phyloP scores from a whole-genome alignment of 169 alveolate genomes.

The Pseudocohnilembus persalinus region DNA sequence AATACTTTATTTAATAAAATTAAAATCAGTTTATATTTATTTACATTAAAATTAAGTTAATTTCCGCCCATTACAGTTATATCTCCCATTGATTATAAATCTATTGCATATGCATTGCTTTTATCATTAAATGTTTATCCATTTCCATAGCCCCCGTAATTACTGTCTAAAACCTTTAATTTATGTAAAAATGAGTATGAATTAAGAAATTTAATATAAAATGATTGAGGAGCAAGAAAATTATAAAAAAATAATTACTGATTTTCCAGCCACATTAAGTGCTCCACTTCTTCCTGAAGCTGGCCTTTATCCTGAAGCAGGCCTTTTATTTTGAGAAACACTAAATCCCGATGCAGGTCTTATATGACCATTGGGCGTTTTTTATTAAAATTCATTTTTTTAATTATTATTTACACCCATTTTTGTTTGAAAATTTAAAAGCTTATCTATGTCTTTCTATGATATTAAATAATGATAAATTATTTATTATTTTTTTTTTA shows the following conservation, averaged over 20 bases:
- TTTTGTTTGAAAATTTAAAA: not conserved
- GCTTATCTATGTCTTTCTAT: not conserved
- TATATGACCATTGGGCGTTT: not conserved
- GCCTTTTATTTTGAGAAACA: not conserved
- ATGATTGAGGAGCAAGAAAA: too few species aligned
- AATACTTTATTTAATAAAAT: too few species aligned
- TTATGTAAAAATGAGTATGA: too few species aligned
- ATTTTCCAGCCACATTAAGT: not conserved
- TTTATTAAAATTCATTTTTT: not conserved
- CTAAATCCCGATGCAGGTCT: not conserved
- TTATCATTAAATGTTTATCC: too few species aligned
- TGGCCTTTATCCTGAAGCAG: not conserved
- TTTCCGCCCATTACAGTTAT: not conserved
- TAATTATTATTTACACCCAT: too few species aligned
- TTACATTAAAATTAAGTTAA: too few species aligned
- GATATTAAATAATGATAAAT: too few species aligned
- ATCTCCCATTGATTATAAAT: not conserved
- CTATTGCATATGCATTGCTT: not conserved
- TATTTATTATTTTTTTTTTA: too few species aligned
- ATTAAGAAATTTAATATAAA: too few species aligned
- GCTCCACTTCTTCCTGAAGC: not conserved
- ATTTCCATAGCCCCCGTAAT: not conserved
- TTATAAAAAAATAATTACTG: not conserved
- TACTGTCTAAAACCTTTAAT: not conserved
- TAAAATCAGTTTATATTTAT: not conserved